phyloP scores from a whole-genome alignment of 257 asterid species.

The Asclepias syriaca region DNA sequence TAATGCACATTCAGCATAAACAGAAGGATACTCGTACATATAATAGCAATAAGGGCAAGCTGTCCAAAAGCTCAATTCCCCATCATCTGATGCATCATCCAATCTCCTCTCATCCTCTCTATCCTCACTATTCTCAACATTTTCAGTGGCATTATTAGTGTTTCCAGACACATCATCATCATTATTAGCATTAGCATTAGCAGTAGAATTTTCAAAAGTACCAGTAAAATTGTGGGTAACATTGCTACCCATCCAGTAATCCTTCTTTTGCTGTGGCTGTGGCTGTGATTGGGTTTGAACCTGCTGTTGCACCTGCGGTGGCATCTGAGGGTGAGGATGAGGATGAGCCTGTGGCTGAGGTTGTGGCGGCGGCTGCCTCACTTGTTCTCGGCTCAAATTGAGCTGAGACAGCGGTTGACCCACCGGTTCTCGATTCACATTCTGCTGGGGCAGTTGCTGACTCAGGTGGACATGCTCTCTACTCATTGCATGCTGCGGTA shows the following conservation, averaged over 20 bases:
- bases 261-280: constrained; percentile 11
- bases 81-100: constrained; percentile 26
- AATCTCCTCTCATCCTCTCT: constrained; percentile 27
- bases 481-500: constrained; percentile 6
- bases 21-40: constrained; percentile 70
- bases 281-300: constrained; percentile 10
- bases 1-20: constrained; percentile 61
- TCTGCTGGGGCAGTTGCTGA: constrained; percentile 17
- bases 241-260: constrained; percentile 10
- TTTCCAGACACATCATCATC: constrained; percentile 28
- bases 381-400: constrained; percentile 2
- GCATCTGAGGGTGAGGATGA: constrained; percentile 19
- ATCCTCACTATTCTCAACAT: constrained; percentile 18
- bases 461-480: constrained; percentile 15
- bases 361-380: constrained; percentile 13
- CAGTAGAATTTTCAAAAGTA: constrained; percentile 17
- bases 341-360: constrained; percentile 5
- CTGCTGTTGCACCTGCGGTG: background rate
- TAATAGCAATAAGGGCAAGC: constrained; percentile 79
- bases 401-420: constrained; percentile 8
- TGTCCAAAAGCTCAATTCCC: constrained; percentile 47
- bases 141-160: constrained; percentile 20
- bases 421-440: constrained; percentile 12
- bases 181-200: constrained; percentile 15
- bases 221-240: constrained; percentile 4